phyloP scores from a whole-genome alignment of 176 grass and related monocot genomes.

The Raddia distichophylla region DNA sequence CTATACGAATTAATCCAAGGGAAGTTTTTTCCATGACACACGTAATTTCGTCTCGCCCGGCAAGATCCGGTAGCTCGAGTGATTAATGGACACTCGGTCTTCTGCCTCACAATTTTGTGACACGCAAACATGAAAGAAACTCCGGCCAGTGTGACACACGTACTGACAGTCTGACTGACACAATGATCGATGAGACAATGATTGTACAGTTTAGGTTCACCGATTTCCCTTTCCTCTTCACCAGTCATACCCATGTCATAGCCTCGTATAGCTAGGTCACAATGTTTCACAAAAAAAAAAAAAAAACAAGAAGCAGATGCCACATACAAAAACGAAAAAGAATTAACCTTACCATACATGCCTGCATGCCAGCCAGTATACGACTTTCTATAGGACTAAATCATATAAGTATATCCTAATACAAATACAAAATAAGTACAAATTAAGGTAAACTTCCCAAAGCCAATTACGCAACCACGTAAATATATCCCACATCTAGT shows the following conservation, averaged over 20 bases:
- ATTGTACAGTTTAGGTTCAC: neutral
- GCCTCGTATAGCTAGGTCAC: neutral
- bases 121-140: too few species aligned
- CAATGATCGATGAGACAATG: neutral
- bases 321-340: slow-evolving; percentile 22
- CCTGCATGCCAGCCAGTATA: neutral
- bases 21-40: too few species aligned
- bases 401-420: neutral
- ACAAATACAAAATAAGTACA: neutral
- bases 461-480: slow-evolving; percentile 40
- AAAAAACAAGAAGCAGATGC: slow-evolving; percentile 9
- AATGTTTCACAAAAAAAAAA: neutral
- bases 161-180: too few species aligned
- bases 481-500: slow-evolving; percentile 9
- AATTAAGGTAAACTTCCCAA: slow-evolving; percentile 11
- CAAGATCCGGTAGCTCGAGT: too few species aligned
- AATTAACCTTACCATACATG: neutral
- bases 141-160: too few species aligned
- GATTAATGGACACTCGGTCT: too few species aligned
- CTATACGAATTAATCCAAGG: neutral
- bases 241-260: neutral
- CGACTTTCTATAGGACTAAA: neutral
- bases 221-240: neutral
- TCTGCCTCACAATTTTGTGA: too few species aligned
- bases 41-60: too few species aligned